Evolutionary conservation across 1,139 yeast genomes (phyloP), one percentile per base, ranked within the genome.

Genomic region (Kurtzmaniella quercitrusa): DNA sequence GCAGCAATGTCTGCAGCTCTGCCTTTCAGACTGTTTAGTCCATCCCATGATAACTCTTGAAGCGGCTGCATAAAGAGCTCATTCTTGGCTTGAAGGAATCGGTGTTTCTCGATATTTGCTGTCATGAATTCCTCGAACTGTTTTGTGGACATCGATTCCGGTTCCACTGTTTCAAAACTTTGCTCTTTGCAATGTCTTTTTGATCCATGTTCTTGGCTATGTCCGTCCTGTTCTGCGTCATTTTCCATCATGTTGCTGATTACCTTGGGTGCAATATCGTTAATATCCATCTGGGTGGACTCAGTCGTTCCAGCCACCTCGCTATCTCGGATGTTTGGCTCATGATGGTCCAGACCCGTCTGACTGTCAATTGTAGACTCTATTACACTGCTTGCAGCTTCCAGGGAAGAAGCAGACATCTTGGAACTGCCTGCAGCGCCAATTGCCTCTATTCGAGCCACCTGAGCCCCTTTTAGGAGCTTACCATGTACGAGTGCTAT

Each of bases 81-180:
- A 9, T 31, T 17, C n/a, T 52, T 50, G n/a, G 50, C 47, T 45
- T 67, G 71, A 7, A 49, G 50, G 29, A 57, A 51, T 37, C 77
- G 51, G 51, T 68, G 70, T 41, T 63, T 66, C 27, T 57, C 52
- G 29, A 72, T 66, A 25, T 66, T 60, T 8, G 53, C 42, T 2
- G 68, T 52, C 63, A 72, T 67, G 53, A 71, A 70, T 18, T 46
- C 39, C 46, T 70, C 77, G 46, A 70, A 70, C 14, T 59, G 59
- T 7, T 56, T 59, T 3, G 60, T 56, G 38, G 56, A 56, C 60
- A 61, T 55, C 6, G 36, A 9, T 8, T 27, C 31, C 6, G 31
- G 31, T 10, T 27, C 31, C 4, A 10, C 31, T 4, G 5, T 5
- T n/a, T 3, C 12, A 5, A n/a, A 27, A 27, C 5, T 27, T 27